Evolutionary conservation across 2,329 filamentous ascomycete species (phyloP).

Genomic region (Penicillium oxalicum): DNA sequence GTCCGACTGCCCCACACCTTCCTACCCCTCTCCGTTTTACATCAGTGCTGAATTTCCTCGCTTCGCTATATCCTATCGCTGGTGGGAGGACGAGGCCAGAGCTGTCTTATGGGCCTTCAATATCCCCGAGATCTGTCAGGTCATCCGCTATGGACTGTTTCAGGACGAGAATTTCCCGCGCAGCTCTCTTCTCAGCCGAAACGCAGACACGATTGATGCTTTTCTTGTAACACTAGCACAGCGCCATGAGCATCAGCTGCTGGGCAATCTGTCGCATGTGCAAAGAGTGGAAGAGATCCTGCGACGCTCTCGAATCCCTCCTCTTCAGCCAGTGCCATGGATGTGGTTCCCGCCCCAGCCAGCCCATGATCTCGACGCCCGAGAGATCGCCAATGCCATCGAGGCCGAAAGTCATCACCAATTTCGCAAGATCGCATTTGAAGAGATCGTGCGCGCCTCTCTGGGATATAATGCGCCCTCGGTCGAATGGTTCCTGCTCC

Average conservation of each 20-base stretch:
- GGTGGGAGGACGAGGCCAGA: constrained; percentile 39
- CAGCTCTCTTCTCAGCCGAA: constrained; percentile 29
- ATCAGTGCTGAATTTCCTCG: constrained; percentile 26
- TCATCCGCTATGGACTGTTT: constrained; percentile 37
- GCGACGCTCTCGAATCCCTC: constrained; percentile 24
- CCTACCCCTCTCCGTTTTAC: constrained; percentile 29
- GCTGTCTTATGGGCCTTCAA: constrained; percentile 37
- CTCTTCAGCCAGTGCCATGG: constrained; percentile 26
- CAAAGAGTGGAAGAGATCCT: constrained; percentile 39
- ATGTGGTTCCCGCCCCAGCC: constrained; percentile 31
- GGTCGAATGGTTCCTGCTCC: constrained; percentile 36
- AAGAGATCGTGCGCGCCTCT: constrained; percentile 37
- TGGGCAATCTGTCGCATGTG: constrained; percentile 28
- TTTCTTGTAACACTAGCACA: constrained; percentile 29
- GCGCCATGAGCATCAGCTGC: constrained; percentile 21
- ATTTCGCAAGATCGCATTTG: constrained; percentile 34
- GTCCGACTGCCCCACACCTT: constrained; percentile 15
- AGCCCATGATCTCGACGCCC: constrained; percentile 17
- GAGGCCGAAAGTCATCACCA: constrained; percentile 38
- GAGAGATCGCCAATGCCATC: constrained; percentile 29
- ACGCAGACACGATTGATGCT: constrained; percentile 27
- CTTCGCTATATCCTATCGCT: constrained; percentile 30
- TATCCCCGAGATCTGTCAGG: constrained; percentile 30
- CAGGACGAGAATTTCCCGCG: constrained; percentile 32
- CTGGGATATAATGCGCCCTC: constrained; percentile 30